These are phyloP conservation scores for Brassica carinata DNA, from an alignment of 345 rosid genomes.

Conservation along the genomic window DNA sequence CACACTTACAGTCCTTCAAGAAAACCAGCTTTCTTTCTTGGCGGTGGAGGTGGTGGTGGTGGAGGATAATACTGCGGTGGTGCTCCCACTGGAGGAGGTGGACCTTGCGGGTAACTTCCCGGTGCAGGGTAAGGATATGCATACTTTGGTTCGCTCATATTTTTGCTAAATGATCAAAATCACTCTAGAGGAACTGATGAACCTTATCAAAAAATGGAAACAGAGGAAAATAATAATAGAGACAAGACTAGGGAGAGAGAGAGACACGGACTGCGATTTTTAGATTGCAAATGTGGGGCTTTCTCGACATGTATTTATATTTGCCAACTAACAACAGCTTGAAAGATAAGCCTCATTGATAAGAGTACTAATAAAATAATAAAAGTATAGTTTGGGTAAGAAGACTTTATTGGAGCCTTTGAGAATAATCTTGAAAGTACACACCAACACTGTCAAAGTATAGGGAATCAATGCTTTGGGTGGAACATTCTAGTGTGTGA, in stretches of 20 bases:
- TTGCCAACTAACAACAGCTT: conserved; percentile 15
- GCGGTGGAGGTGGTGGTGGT: conserved; percentile 43
- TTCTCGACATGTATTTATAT: conserved; percentile 33
- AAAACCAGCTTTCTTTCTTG: conserved; percentile 44
- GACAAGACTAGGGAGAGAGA: background rate
- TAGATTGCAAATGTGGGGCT: background rate
- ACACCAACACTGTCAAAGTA: background rate
- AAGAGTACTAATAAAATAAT: background rate
- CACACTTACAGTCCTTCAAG: conserved; percentile 58
- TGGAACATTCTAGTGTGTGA: conserved; percentile 23
- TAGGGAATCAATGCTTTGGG: conserved; percentile 4
- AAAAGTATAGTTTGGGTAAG: background rate
- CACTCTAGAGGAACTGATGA: background rate
- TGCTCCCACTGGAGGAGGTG: conserved; percentile 55
- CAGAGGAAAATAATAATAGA: background rate
- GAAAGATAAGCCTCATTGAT: background rate
- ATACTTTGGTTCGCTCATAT: conserved; percentile 56
- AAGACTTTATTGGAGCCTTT: background rate
- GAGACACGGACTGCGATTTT: background rate
- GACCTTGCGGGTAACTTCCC: conserved; percentile 41
- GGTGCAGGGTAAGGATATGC: conserved; percentile 61
- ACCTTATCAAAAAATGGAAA: too few relatives aligned
- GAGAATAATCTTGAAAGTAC: conserved; percentile 23
- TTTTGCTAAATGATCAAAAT: background rate
- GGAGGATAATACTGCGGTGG: conserved; percentile 53